Evolutionary conservation across 2,329 filamentous ascomycete species (phyloP).

Genomic region (Akanthomyces lecanii): DNA sequence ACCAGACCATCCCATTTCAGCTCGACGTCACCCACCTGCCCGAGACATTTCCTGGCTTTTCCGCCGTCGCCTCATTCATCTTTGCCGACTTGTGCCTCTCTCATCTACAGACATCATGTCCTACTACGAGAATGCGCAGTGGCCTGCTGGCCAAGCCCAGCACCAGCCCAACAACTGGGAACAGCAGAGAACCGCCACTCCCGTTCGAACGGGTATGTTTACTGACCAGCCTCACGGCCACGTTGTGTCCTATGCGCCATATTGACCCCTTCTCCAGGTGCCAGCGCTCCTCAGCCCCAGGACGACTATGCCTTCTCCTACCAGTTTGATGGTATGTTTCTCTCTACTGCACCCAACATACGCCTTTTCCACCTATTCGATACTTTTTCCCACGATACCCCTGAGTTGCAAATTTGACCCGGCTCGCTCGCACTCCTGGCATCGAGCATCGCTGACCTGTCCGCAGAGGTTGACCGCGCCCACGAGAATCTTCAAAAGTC

Average conservation of each 20-base stretch:
- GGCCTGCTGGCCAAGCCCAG: constrained; percentile 29
- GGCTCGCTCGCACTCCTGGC: neutral
- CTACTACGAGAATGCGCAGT: constrained; percentile 44
- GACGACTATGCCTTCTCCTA: constrained; percentile 80
- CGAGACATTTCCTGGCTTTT: constrained; percentile 17
- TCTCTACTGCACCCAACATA: neutral
- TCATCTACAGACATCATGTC: constrained; percentile 31
- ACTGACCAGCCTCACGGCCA: neutral
- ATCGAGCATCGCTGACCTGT: constrained; percentile 4
- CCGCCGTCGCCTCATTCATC: constrained; percentile 21
- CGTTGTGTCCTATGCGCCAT: constrained; percentile 3
- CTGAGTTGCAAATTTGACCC: constrained; percentile 9
- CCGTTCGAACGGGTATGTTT: constrained; percentile 37
- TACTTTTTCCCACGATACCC: neutral
- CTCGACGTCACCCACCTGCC: constrained; percentile 16
- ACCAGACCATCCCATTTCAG: constrained; percentile 11
- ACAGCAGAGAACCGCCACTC: constrained; percentile 39
- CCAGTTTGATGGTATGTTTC: constrained; percentile 82
- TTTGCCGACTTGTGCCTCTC: constrained; percentile 1
- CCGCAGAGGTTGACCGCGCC: constrained; percentile 89
- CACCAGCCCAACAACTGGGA: constrained; percentile 39
- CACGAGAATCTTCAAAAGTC: constrained; percentile 96
- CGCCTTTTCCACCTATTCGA: neutral
- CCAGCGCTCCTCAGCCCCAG: constrained; percentile 68
- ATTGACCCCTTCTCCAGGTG: constrained; percentile 47